Percentiles rank a stretch among this genome's conserved stretches.
phyloP scores from a whole-genome alignment of 2,329 filamentous ascomycete genomes.

The Sporothrix curviconia region DNA sequence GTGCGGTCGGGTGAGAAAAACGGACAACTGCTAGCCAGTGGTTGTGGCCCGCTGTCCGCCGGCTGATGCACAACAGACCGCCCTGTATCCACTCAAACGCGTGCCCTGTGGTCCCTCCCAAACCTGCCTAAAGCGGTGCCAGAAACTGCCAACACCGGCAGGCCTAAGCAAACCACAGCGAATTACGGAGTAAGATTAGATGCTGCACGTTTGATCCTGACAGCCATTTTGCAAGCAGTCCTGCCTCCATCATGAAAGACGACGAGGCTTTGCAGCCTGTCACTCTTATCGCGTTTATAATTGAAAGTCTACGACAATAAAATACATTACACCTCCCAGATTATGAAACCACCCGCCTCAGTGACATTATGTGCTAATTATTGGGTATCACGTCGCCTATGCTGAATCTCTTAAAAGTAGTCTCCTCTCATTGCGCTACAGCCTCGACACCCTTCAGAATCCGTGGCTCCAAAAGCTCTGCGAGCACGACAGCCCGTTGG shows the following conservation, averaged over 20 bases:
- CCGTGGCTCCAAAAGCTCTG: conserved; percentile 61
- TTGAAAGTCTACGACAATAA: no score
- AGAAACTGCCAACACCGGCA: no score
- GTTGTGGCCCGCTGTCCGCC: background rate
- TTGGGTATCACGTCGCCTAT: background rate
- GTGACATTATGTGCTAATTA: background rate
- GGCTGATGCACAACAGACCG: background rate
- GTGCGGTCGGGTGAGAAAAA: background rate
- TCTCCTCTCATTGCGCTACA: background rate
- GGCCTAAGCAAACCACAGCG: no score
- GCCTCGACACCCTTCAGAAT: conserved; percentile 35
- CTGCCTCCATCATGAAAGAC: no score
- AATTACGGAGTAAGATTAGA: no score
- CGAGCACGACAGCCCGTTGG: conserved; percentile 51
- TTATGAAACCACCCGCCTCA: no score
- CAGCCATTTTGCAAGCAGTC: no score
- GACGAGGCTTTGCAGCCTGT: no score
- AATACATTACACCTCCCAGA: no score
- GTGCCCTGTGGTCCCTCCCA: background rate
- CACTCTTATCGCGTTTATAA: no score
- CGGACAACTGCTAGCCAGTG: background rate
- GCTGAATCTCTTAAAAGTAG: background rate
- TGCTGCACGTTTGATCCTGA: no score
- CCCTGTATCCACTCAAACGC: background rate
- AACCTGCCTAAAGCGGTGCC: background rate